phyloP scores from a whole-genome alignment of 768 basidiomycete species.

The Kockovaella imperatae region DNA sequence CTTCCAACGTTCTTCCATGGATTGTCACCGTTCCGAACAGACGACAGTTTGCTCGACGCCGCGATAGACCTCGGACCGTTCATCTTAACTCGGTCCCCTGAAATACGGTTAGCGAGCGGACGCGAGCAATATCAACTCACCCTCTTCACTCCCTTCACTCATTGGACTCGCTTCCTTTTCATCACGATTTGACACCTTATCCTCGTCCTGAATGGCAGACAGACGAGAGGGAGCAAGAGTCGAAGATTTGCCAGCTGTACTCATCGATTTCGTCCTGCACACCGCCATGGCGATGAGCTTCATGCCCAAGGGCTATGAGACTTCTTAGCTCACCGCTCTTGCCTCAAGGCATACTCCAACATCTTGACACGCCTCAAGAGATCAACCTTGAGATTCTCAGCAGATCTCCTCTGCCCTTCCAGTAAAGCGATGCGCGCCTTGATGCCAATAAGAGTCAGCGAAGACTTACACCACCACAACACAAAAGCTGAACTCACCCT shows the following conservation, averaged over 20 bases:
- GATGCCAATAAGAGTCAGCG: background rate
- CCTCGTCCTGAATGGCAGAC: constrained; percentile 33
- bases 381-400: constrained; percentile 94
- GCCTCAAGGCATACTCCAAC: constrained; percentile 92
- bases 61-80: background rate
- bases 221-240: constrained; percentile 23
- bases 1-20: constrained; percentile 50
- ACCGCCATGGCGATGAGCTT: background rate
- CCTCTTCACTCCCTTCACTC: constrained; percentile 28
- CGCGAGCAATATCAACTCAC: constrained; percentile 5
- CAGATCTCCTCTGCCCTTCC: constrained; percentile 92
- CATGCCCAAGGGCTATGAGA: background rate
- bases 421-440: constrained; percentile 94
- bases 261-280: constrained; percentile 24
- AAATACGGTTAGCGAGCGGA: background rate
- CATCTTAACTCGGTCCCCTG: constrained; percentile 5
- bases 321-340: constrained; percentile 71
- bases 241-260: constrained; percentile 11
- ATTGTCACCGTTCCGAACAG: constrained; percentile 17
- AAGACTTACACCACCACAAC: no score
- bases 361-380: constrained; percentile 95
- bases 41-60: constrained; percentile 1
- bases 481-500: constrained; percentile 56
- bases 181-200: constrained; percentile 16
- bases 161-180: constrained; percentile 31